phyloP scores from a whole-genome alignment of 2,329 filamentous ascomycete species.

The Fusarium longipes region DNA sequence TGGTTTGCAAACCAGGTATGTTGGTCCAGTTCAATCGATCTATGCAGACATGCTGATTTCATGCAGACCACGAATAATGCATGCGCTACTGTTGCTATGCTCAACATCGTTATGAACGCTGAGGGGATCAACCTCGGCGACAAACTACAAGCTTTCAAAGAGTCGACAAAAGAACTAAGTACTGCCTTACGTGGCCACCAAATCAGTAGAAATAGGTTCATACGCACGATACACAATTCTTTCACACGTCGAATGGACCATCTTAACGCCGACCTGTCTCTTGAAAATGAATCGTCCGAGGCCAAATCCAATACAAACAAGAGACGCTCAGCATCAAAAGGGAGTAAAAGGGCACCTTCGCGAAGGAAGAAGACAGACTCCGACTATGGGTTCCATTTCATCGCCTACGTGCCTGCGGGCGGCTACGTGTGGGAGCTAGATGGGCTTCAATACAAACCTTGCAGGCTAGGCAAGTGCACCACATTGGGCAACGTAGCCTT shows the following conservation, averaged over 20 bases:
- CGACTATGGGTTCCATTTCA: slow-evolving; percentile 84
- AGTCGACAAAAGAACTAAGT: slow-evolving; percentile 73
- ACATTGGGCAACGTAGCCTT: no score
- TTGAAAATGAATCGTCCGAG: slow-evolving; percentile 66
- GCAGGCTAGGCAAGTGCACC: slow-evolving; percentile 48
- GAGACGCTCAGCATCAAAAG: slow-evolving; percentile 51
- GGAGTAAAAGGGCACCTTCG: slow-evolving; percentile 46
- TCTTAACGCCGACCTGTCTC: slow-evolving; percentile 74
- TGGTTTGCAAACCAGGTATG: slow-evolving; percentile 95
- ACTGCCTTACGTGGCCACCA: slow-evolving; percentile 80
- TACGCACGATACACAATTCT: slow-evolving; percentile 87
- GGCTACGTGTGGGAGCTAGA: slow-evolving; percentile 88
- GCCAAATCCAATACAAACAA: slow-evolving; percentile 50
- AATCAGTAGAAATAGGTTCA: slow-evolving; percentile 78
- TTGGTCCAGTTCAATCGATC: background rate
- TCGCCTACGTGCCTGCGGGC: slow-evolving; percentile 84
- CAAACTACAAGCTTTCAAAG: slow-evolving; percentile 78
- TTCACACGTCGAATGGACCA: slow-evolving; percentile 85
- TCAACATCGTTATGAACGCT: slow-evolving; percentile 94
- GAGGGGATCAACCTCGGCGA: slow-evolving; percentile 73
- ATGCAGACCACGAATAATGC: slow-evolving; percentile 80
- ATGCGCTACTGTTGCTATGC: slow-evolving; percentile 90
- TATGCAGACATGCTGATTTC: background rate
- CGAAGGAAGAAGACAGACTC: slow-evolving; percentile 57
- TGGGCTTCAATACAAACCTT: slow-evolving; percentile 79